Conservation (phyloP, 371 early-diverging fungal species). For the Mucor lusitanicus region DNA sequence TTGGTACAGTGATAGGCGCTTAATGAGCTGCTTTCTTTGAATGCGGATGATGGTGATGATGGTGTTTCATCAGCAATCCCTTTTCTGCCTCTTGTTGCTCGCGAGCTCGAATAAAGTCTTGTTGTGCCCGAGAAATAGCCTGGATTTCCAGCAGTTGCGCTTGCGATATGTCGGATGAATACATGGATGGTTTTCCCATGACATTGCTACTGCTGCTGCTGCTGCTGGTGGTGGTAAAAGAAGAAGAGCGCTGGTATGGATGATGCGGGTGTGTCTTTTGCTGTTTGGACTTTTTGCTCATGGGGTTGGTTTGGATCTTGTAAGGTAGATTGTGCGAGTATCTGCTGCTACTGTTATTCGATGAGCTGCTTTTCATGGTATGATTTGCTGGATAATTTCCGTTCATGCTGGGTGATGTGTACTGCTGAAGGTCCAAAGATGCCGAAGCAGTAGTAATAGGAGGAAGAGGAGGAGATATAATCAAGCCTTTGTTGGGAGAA, state of each 20-base stretch:
- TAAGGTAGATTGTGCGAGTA: not conserved
- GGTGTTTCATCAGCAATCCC: conserved; percentile 13
- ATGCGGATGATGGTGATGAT: conserved; percentile 13
- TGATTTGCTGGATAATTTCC: conserved; percentile 7
- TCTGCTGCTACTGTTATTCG: not conserved
- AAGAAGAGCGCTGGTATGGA: not conserved
- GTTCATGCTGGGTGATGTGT: not conserved
- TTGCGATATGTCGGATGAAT: conserved; percentile 15
- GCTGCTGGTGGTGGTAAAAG: not conserved
- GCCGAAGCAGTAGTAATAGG: no score
- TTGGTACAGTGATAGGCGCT: not conserved
- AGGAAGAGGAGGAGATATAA: not conserved
- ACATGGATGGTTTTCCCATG: conserved; percentile 15
- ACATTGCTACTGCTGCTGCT: not conserved
- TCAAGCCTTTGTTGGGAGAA: not conserved
- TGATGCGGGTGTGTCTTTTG: not conserved
- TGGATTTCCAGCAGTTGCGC: conserved; percentile 20
- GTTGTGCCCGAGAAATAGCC: conserved; percentile 21
- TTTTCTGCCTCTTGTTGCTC: conserved; percentile 24
- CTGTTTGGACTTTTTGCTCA: not conserved
- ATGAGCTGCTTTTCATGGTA: not conserved
- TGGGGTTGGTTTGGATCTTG: not conserved
- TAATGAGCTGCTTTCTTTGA: not conserved
- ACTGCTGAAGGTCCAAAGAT: not conserved
- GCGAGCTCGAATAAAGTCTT: conserved; percentile 21